A percentile compares a stretch with the other conserved stretches of the same genome.
Evolutionary conservation across 1,284 basidiomycete species (phyloP).

Genomic region (Microbotryum lychnidis-dioicae): DNA sequence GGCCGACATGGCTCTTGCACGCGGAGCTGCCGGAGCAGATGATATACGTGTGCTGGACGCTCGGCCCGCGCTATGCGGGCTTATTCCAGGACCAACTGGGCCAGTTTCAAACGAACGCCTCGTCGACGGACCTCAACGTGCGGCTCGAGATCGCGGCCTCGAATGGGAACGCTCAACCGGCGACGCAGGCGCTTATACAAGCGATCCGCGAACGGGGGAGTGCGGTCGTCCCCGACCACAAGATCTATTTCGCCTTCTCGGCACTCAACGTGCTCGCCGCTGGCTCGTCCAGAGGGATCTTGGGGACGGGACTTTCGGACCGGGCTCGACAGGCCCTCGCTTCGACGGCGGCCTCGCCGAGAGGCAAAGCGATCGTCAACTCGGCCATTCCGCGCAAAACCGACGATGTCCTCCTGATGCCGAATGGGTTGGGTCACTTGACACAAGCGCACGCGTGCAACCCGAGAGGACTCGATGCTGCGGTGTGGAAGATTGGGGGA

Average conservation of each 20-base stretch:
- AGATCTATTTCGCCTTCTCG: constrained; percentile 29
- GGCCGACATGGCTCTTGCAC: constrained; percentile 16
- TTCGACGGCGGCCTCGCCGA: not conserved
- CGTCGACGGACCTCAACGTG: constrained; percentile 12
- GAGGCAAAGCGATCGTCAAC: constrained; percentile 25
- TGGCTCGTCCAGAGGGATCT: not conserved
- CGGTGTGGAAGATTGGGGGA: constrained; percentile 76
- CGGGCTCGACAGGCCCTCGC: constrained; percentile 7
- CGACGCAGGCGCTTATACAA: constrained; percentile 25
- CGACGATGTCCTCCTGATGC: constrained; percentile 7
- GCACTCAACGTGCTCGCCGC: constrained; percentile 19
- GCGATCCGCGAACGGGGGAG: constrained; percentile 26
- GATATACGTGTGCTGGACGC: constrained; percentile 27
- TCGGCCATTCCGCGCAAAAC: constrained; percentile 15
- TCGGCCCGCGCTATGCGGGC: constrained; percentile 63
- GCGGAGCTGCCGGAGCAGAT: constrained; percentile 20
- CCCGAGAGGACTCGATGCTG: constrained; percentile 60
- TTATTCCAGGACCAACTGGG: constrained; percentile 60
- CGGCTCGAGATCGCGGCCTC: constrained; percentile 6
- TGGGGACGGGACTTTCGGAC: not conserved
- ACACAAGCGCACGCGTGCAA: constrained; percentile 54
- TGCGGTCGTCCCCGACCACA: constrained; percentile 25
- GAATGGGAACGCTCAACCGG: not conserved
- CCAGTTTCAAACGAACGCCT: constrained; percentile 49
- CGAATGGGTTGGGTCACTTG: constrained; percentile 37